Conservation (phyloP, 495 filamentous ascomycete genomes). For the Astrothelium macrocarpum region DNA sequence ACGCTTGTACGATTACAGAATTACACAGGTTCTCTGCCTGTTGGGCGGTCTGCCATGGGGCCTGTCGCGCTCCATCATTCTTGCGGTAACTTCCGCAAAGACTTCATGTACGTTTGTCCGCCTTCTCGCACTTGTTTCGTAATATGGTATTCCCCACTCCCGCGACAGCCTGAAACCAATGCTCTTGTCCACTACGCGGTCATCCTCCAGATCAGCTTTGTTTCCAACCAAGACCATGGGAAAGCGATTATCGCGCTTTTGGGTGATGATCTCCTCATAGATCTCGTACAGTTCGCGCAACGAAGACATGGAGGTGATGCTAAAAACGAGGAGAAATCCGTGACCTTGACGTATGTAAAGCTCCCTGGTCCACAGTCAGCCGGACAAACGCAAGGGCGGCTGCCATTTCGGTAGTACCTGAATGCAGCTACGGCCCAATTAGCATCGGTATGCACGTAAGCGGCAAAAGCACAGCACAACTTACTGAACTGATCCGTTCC, state of each 20-base stretch:
- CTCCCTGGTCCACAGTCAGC: constrained; percentile 47
- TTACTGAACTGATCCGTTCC: constrained; percentile 97
- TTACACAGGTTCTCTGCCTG: neutral
- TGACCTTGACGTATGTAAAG: constrained; percentile 93
- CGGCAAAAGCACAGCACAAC: constrained; percentile 23
- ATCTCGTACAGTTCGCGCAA: constrained; percentile 79
- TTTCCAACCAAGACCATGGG: constrained; percentile 96
- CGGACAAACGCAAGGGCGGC: constrained; percentile 5
- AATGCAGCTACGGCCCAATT: constrained; percentile 21
- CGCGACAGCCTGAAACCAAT: constrained; percentile 81
- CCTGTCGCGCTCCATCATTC: constrained; percentile 4
- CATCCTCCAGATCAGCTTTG: constrained; percentile 91
- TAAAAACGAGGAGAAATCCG: constrained; percentile 95
- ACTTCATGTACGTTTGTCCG: constrained; percentile 89
- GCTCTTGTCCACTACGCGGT: constrained; percentile 70
- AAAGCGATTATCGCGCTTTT: constrained; percentile 76
- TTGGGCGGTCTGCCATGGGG: neutral
- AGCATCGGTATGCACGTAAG: constrained; percentile 7
- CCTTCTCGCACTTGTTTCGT: constrained; percentile 82
- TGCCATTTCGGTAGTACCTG: constrained; percentile 11
- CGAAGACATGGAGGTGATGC: constrained; percentile 80
- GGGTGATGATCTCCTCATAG: constrained; percentile 90
- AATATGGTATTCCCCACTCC: constrained; percentile 88
- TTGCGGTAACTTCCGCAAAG: constrained; percentile 55
- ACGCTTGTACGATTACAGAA: constrained; percentile 2